Percentiles rank a stretch among this genome's conserved stretches.
These are phyloP conservation scores for Fraxinus ornus DNA, from an alignment of 305 asterid genomes.

Conservation along the genomic window DNA sequence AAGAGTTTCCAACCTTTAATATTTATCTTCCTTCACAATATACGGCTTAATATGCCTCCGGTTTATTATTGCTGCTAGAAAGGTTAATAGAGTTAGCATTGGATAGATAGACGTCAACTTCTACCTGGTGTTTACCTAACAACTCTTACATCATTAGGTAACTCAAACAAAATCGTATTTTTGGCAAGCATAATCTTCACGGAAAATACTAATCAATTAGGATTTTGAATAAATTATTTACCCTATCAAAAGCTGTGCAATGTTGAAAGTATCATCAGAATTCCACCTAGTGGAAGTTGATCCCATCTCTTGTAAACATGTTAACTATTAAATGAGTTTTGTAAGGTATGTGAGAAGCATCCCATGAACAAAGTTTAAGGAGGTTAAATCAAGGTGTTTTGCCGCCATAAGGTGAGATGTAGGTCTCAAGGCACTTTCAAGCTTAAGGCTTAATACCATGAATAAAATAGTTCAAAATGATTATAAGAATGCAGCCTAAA, in stretches of 20 bases:
- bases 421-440: neutral
- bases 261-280: neutral
- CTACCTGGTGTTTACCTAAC: neutral
- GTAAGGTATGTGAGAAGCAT: neutral
- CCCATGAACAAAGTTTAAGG: neutral
- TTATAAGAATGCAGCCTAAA: neutral
- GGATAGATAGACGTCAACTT: neutral
- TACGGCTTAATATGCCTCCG: neutral
- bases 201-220: neutral
- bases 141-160: neutral
- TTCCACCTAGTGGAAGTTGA: neutral
- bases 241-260: neutral
- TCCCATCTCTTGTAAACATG: neutral
- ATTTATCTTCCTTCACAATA: constrained; percentile 14
- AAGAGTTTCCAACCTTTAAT: constrained; percentile 13
- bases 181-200: neutral
- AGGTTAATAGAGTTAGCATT: constrained; percentile 9
- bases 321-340: neutral
- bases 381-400: neutral
- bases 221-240: neutral
- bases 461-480: neutral
- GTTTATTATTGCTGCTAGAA: constrained; percentile 12
- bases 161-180: neutral
- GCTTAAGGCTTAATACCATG: neutral
- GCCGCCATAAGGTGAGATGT: neutral